These are phyloP conservation scores for Leptomonas pyrrhocoris DNA, from an alignment of 208 protist species.

Conservation along the genomic window DNA sequence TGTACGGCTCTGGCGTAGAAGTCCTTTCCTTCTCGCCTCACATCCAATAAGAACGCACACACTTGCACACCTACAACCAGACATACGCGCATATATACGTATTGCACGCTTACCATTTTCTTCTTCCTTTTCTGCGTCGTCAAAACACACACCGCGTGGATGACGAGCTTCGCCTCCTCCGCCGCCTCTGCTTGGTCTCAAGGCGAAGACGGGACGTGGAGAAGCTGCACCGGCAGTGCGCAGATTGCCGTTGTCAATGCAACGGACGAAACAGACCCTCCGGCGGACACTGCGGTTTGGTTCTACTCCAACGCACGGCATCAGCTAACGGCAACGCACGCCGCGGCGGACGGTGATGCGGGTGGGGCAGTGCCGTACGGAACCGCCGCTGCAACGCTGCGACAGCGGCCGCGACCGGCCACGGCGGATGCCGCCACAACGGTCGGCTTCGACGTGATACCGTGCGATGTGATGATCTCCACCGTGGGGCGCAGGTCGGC, in stretches of 20 bases:
- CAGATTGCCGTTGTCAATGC: neutral
- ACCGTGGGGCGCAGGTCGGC: neutral
- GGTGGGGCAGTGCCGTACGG: constrained; percentile 6
- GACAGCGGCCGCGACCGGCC: neutral
- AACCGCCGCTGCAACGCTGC: constrained; percentile 7
- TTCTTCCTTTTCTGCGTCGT: neutral
- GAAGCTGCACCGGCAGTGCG: neutral
- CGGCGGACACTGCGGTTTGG: constrained; percentile 1
- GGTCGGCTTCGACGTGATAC: constrained; percentile 17
- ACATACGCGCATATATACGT: no score
- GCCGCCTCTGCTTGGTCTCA: constrained; percentile 1
- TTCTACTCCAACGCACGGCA: constrained; percentile 15
- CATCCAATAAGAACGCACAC: neutral
- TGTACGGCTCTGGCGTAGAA: no score
- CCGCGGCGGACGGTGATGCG: no score
- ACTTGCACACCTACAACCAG: neutral
- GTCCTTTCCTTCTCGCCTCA: neutral
- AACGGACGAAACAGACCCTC: neutral
- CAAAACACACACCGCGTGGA: neutral
- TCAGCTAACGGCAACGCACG: neutral
- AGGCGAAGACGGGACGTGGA: neutral
- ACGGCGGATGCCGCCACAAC: neutral
- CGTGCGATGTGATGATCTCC: neutral
- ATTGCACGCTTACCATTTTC: no score
- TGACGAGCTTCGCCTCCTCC: constrained; percentile 15